Conservation (phyloP, 2,329 filamentous ascomycete genomes). For the Ambrosiella cleistominuta region DNA sequence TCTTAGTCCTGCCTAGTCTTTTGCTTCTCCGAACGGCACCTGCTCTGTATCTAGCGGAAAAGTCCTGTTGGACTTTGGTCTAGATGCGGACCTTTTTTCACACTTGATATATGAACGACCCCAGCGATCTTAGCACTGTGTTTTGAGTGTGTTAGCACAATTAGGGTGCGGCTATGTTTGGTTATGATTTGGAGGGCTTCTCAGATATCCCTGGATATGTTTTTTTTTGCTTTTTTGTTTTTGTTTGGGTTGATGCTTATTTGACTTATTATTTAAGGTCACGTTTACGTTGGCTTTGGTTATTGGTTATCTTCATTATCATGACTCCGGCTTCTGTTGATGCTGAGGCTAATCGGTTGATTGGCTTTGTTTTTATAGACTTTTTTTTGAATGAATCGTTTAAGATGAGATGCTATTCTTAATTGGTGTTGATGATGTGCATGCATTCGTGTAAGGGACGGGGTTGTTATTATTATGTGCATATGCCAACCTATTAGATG, state of each 20-base stretch:
- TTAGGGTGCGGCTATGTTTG: not conserved
- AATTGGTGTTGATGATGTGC: no score
- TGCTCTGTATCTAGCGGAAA: not conserved
- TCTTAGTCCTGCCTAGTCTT: not conserved
- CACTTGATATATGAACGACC: not conserved
- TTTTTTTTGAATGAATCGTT: not conserved
- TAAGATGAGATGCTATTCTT: no score
- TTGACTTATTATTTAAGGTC: not conserved
- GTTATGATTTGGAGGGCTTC: not conserved
- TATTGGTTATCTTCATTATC: not conserved
- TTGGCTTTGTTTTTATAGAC: not conserved
- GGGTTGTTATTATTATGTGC: no score
- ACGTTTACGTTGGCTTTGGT: not conserved
- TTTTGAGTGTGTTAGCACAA: not conserved
- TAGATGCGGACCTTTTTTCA: not conserved
- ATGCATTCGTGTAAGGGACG: no score
- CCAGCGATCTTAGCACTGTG: not conserved
- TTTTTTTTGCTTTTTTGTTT: not conserved
- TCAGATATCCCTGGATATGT: not conserved
- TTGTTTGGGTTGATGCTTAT: not conserved
- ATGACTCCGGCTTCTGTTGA: not conserved
- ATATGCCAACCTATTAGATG: no score
- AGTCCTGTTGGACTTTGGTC: not conserved
- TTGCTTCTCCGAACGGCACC: not conserved
- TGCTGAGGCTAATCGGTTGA: not conserved